Evolutionary conservation across 2,329 filamentous ascomycete genomes (phyloP), one percentile per base, ranked within the genome.

Genomic region (Cladosporium halotolerans): DNA sequence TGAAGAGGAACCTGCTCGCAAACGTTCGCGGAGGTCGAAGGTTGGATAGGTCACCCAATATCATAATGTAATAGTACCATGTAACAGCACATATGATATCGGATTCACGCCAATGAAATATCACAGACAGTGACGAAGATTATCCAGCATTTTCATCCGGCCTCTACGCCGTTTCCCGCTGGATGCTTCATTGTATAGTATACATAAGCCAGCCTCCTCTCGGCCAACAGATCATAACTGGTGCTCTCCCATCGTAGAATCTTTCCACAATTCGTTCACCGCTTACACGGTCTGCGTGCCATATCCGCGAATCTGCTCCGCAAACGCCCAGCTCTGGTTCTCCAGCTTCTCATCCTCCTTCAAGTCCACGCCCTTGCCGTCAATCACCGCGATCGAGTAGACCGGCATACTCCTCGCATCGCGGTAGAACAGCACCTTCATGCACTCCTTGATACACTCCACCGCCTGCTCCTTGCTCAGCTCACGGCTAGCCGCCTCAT

Each of bases 351-450:
- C 88, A 64, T 87, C 76, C 73, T 95, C 83, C 71, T 85, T 85
- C 61, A 96, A 70, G 52, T 95, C 86, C 55, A 97, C 84, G n/a
- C 88, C 67, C 47, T 89, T 88, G 74, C 89, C 87, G 53, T 88
- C 93, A 53, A 99, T 80, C 52, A 97, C 80, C 16, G 92, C 92
- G 69, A 97, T 85, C 60, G 88, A 93, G 77, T 96, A 99, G 62
- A 81, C 80, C 73, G 96, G 90, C 74, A 93, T 75, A 75, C 88
- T 95, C 72, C 93, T 84, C 42, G 93, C 93, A 74, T 99, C 93
- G 65, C 93, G 83, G 79, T 99, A 99, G 78, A 88, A 99, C 57
- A 99, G 79, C 50, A 97, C 92, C 81, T 97, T 97, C 88, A 99
- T 91, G 73, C 90, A 96, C 75, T 96, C 88, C 77, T 87, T 87